Conservation (phyloP, 2,329 filamentous ascomycete genomes). For the Berkeleyomyces basicola region DNA sequence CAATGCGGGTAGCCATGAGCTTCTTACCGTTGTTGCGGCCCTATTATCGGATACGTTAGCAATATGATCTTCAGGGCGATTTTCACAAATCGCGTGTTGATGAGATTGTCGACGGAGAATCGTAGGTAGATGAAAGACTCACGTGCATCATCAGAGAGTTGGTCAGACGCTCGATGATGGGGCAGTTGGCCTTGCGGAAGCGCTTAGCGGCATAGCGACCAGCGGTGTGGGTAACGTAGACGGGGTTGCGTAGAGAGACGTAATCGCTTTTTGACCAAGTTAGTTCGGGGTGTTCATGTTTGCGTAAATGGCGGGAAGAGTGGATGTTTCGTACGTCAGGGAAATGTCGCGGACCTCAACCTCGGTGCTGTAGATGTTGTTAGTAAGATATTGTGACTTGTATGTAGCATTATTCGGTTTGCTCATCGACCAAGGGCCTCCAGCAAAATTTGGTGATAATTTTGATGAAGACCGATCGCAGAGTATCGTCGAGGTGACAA, state of each 20-base stretch:
- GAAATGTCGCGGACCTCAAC: slow-evolving; percentile 99
- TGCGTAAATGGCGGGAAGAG: background rate
- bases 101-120: background rate
- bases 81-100: background rate
- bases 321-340: slow-evolving; percentile 56
- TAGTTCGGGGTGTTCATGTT: slow-evolving; percentile 3
- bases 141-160: slow-evolving; percentile 99
- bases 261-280: slow-evolving; percentile 57
- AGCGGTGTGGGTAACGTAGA: slow-evolving; percentile 98
- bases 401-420: background rate
- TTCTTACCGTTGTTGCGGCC: slow-evolving; percentile 99
- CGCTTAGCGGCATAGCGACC: slow-evolving; percentile 98
- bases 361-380: slow-evolving; percentile 34
- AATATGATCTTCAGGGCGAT: too few relatives aligned
- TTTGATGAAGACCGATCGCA: slow-evolving; percentile 2
- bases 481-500: slow-evolving; percentile 7
- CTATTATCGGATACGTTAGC: slow-evolving; percentile 68
- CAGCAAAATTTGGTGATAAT: background rate
- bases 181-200: slow-evolving; percentile 99
- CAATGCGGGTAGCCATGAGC: slow-evolving; percentile 99
- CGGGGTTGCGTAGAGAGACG: slow-evolving; percentile 97
- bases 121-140: slow-evolving; percentile 4
- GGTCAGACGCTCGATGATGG: slow-evolving; percentile 99
- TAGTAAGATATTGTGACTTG: background rate
- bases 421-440: background rate